Percentiles rank a stretch among this genome's conserved stretches.
These are phyloP conservation scores for Ramaria rubella DNA, from an alignment of 768 basidiomycete genomes.

Conservation along the genomic window DNA sequence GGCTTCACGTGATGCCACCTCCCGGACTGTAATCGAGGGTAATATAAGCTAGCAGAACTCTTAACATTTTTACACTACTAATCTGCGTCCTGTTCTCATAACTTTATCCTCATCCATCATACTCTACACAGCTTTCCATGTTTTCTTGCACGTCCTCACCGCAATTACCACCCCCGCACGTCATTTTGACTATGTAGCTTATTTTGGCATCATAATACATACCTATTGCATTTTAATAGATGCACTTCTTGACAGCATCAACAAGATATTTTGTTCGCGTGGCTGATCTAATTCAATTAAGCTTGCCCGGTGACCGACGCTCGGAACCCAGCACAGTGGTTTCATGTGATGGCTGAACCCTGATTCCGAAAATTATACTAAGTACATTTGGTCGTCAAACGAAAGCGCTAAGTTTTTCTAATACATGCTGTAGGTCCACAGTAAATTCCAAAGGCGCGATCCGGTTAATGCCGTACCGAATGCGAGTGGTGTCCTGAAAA, in stretches of 20 bases:
- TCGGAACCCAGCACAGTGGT: neutral
- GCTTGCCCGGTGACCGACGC: neutral
- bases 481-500: slow-evolving; percentile 67
- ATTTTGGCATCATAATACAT: neutral
- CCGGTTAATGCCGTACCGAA: slow-evolving; percentile 74
- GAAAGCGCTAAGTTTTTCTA: slow-evolving; percentile 4
- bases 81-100: neutral
- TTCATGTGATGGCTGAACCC: neutral
- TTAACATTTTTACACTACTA: neutral
- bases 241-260: neutral
- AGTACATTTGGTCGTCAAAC: too few species aligned
- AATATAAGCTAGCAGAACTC: slow-evolving; percentile 15
- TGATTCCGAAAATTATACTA: neutral
- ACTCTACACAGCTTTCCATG: neutral
- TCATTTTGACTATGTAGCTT: neutral
- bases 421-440: slow-evolving; percentile 1
- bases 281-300: neutral
- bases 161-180: neutral
- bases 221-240: too few species aligned
- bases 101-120: neutral
- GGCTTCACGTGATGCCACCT: slow-evolving; percentile 83
- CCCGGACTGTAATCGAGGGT: slow-evolving; percentile 47
- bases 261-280: neutral
- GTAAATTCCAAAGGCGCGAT: slow-evolving; percentile 54
- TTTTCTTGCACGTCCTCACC: neutral